A percentile compares a stretch with the other conserved stretches of the same genome.
These are phyloP conservation scores for Eurotiales sp. DNA, from an alignment of 2,329 filamentous ascomycete genomes.

Conservation along the genomic window DNA sequence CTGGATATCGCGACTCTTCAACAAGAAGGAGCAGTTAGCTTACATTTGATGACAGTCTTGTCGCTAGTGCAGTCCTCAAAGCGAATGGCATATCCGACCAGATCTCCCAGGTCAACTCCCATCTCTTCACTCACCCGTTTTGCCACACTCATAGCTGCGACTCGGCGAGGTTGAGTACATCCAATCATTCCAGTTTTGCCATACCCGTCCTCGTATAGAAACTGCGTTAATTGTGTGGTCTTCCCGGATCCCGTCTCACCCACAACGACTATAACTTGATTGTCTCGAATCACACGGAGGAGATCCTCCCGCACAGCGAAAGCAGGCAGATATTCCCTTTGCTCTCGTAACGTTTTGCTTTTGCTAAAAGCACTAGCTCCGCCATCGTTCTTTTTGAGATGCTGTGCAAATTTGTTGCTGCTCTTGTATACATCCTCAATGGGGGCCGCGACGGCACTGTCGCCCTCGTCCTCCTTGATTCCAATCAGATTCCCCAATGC, in stretches of 20 bases:
- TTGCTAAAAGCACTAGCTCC: slow-evolving; percentile 86
- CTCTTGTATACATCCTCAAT: slow-evolving; percentile 66
- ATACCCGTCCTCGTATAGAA: slow-evolving; percentile 93
- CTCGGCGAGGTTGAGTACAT: slow-evolving; percentile 92
- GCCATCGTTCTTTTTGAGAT: slow-evolving; percentile 81
- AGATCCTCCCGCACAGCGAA: slow-evolving; percentile 96
- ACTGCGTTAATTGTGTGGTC: slow-evolving; percentile 95
- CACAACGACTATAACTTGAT: slow-evolving; percentile 94
- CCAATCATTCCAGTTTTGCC: slow-evolving; percentile 84
- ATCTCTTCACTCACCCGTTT: slow-evolving; percentile 98
- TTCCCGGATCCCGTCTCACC: slow-evolving; percentile 97
- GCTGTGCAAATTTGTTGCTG: slow-evolving; percentile 78
- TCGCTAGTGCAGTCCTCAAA: slow-evolving; percentile 98
- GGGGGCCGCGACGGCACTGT: slow-evolving; percentile 76
- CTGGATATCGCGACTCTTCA: background rate
- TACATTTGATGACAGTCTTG: slow-evolving; percentile 87
- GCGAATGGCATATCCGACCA: slow-evolving; percentile 93
- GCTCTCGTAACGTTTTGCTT: slow-evolving; percentile 84
- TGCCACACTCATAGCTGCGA: slow-evolving; percentile 97
- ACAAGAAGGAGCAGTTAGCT: slow-evolving; percentile 21
- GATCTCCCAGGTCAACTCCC: slow-evolving; percentile 82
- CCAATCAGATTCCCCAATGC: slow-evolving; percentile 93
- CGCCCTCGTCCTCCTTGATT: slow-evolving; percentile 81
- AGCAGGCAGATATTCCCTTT: slow-evolving; percentile 87
- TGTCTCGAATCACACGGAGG: slow-evolving; percentile 86